Conservation (phyloP, 768 basidiomycete species). For the Boletus huronensis region DNA sequence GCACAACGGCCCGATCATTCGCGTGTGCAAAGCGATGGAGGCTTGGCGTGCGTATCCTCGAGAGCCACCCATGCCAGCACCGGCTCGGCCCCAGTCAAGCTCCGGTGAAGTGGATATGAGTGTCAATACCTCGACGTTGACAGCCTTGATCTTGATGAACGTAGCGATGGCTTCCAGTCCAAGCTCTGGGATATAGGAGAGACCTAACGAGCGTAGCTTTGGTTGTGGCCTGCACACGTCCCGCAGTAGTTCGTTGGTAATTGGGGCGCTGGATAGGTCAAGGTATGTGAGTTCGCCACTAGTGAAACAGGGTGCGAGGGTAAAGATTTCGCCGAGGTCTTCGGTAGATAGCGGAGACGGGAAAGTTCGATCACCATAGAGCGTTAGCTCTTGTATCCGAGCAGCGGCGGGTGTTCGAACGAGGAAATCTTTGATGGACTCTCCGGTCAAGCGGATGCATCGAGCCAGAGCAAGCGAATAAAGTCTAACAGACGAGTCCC, state of each 20-base stretch:
- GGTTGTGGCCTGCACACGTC: conserved; percentile 60
- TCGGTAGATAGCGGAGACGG: conserved; percentile 62
- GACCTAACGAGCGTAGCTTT: conserved; percentile 79
- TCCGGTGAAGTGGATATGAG: conserved; percentile 74
- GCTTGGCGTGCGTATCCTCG: conserved; percentile 59
- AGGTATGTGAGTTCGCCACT: conserved; percentile 77
- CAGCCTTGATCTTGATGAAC: conserved; percentile 67
- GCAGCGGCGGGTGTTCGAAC: conserved; percentile 60
- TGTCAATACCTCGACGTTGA: conserved; percentile 82
- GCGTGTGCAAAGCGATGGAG: conserved; percentile 70
- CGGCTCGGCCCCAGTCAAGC: conserved; percentile 52
- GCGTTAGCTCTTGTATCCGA: conserved; percentile 70
- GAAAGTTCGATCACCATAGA: conserved; percentile 88
- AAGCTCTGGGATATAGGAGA: conserved; percentile 80
- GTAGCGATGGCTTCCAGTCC: conserved; percentile 59
- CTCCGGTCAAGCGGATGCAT: conserved; percentile 79
- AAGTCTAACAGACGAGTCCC: conserved; percentile 65
- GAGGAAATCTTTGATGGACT: conserved; percentile 72
- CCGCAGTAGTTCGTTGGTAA: conserved; percentile 54
- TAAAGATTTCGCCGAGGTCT: conserved; percentile 66
- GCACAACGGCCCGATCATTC: conserved; percentile 77
- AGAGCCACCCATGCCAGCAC: conserved; percentile 25
- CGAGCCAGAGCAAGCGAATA: conserved; percentile 80
- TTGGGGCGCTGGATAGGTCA: conserved; percentile 81
- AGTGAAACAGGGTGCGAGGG: conserved; percentile 74